Evolutionary conservation across 106 monocot genomes (phyloP).

Genomic region (Acorus gramineus): DNA sequence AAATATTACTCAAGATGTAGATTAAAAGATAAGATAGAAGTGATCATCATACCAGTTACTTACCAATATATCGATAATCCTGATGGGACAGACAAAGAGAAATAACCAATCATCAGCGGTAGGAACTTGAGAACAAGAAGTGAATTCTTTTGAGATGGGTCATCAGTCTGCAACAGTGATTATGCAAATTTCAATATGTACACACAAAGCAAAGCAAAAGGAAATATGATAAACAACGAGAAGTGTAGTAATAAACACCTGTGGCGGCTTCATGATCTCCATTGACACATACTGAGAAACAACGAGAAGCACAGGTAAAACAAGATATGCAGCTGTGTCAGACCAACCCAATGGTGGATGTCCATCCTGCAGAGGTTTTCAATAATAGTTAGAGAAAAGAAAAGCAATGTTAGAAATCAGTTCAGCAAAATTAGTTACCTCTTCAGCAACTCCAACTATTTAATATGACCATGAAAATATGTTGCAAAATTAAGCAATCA

Average conservation of each 20-base stretch:
- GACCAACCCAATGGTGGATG: conserved; percentile 95
- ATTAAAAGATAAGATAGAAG: not conserved
- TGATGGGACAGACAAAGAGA: conserved; percentile 87
- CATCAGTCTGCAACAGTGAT: conserved; percentile 52
- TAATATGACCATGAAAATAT: too few species aligned
- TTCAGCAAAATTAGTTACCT: too few species aligned
- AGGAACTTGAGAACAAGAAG: conserved; percentile 86
- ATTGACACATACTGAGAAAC: conserved; percentile 84
- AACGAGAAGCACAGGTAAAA: conserved; percentile 85
- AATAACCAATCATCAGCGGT: conserved; percentile 97
- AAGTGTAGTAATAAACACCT: conserved; percentile 28
- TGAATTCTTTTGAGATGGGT: conserved; percentile 81
- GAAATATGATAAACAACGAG: not conserved
- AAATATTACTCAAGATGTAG: not conserved
- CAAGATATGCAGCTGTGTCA: conserved; percentile 83
- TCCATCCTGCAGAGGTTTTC: conserved; percentile 58
- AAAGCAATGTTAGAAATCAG: not conserved
- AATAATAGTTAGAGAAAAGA: not conserved
- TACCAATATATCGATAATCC: conserved; percentile 96
- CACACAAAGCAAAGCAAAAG: not conserved
- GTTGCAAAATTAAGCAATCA: too few species aligned
- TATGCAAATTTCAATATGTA: not conserved
- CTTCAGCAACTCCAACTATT: too few species aligned
- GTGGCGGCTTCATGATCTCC: conserved; percentile 98
- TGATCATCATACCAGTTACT: conserved; percentile 8